Base-by-base conservation (phyloP, 139 green algal genomes). In the Pycnococcus provasolii region DNA sequence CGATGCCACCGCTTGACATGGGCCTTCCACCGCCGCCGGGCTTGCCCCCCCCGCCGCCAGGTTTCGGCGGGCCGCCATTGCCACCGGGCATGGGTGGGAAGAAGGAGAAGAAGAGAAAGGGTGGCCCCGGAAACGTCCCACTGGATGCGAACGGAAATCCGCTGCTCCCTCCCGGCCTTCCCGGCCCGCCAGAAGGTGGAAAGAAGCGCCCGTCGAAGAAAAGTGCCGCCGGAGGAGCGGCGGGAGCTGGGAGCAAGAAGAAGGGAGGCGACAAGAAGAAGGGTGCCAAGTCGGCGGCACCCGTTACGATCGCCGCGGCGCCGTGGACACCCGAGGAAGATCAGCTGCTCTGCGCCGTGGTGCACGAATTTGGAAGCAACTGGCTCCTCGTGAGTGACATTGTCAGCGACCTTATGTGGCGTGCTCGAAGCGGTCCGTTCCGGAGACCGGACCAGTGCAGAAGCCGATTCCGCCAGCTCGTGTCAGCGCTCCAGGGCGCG, bases 361-460 rank as follows among this genome's bases (percentile, higher is more conserved):
- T 84, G 7, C 78, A 87, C 73, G 83, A 89, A 63, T 89, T 89
- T 79, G 80, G 81, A n/a, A 58, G 67, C 44, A 89, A 89, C 74
- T 89, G 80, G 76, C 74, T 63, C n/a, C 76, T 89, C 61, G 80
- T 86, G 46, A 73, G 77, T 1, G 83, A 89, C 66, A 73, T 87
- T 41, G 70, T 89, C 11, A 73, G 52, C 43, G 62, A 75, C 7
- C 26, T 26, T 26, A 26, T 26, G 26, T 26, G 26, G 26, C 26
- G 26, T 26, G 63, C 64, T 58, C 53, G 47, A 8, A 50, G 43
- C 39, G 57, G 57, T 43, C 58, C 41, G 11, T 60, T 88, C 68
- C 70, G 80, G n/a, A 63, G 71, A 11, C 48, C 65, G 6, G 59
- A 72, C 42, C 67, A 74, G 37, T 88, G 82, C 73, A 61, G 68